Conservation (phyloP, 169 alveolate genomes). For the Cryptosporidium tyzzeri region DNA sequence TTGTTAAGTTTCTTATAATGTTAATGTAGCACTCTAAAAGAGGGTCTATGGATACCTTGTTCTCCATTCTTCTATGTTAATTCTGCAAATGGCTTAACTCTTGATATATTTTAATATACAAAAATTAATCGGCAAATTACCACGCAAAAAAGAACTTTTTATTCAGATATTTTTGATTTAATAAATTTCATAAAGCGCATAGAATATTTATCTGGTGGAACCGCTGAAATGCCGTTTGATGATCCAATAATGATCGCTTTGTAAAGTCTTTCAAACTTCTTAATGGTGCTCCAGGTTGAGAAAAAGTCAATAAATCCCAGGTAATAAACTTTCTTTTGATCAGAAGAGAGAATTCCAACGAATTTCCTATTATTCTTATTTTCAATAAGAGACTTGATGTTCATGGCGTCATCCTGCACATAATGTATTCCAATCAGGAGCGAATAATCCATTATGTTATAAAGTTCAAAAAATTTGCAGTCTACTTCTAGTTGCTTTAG, state of each 20-base stretch:
- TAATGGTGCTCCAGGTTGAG: constrained; percentile 79
- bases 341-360: constrained; percentile 78
- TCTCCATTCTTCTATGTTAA: neutral
- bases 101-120: neutral
- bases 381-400: constrained; percentile 32
- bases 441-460: constrained; percentile 91
- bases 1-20: constrained; percentile 33
- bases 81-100: neutral
- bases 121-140: neutral
- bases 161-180: constrained; percentile 33
- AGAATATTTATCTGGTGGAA: constrained; percentile 53
- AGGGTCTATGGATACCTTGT: constrained; percentile 44
- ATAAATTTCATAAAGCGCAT: constrained; percentile 55
- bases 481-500: constrained; percentile 85
- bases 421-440: constrained; percentile 91
- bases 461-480: constrained; percentile 84
- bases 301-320: constrained; percentile 87
- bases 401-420: constrained; percentile 37
- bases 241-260: constrained; percentile 46
- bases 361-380: constrained; percentile 34
- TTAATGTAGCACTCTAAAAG: constrained; percentile 39
- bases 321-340: constrained; percentile 80
- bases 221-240: constrained; percentile 64
- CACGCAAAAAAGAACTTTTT: neutral
- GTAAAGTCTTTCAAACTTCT: constrained; percentile 52